Base-by-base conservation (phyloP, 768 basidiomycete genomes). In the Daedaleopsis nitida region DNA sequence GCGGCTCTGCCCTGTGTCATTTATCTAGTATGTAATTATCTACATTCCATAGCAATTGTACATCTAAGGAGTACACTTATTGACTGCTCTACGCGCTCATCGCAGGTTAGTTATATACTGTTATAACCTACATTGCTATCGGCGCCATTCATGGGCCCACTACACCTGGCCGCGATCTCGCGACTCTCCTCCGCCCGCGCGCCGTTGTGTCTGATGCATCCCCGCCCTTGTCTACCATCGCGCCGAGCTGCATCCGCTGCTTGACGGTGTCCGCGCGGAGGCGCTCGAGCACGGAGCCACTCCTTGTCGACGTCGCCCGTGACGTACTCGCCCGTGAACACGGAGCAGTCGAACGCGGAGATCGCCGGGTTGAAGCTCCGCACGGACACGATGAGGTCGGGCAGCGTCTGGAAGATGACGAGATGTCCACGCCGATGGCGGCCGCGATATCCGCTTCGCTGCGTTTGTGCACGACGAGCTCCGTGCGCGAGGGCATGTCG, bases 401-500 rank as follows among this genome's bases (percentile, higher is more conserved):
- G 81, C 0, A 99, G 84, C 14, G 91, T 92, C 75, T 99, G 97
- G 81, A 91, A 99, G 71, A 99, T 91, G 73, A 95, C 91, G 42
- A 96, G 83, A n/a, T n/a, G 76, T 99, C 97, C 11, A 95, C 97
- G 47, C 95, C 95, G 62, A 98, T 97, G 56, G 85, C 85, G 21
- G 76, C 68, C 3, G 94, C 90, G 63, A 98, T 88, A 61, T 87
- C 83, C 23, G 83, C 79, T 12, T 82, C 83, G 55, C 86, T 84
- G 53, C 94, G 86, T 37, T 81, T 83, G 72, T 95, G 80, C 0
- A 94, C 96, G 53, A 98, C 95, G 35, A 98, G 88, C 71, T 98
- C 96, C 38, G 80, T 76, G n/a, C 93, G 86, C 4, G 95, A 94
- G 34, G 97, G 96, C 97, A 98, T 99, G 78, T 99, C 97, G 71